These are phyloP conservation scores for Corymbia calophylla DNA, from an alignment of 441 rosid genomes.

Conservation along the genomic window DNA sequence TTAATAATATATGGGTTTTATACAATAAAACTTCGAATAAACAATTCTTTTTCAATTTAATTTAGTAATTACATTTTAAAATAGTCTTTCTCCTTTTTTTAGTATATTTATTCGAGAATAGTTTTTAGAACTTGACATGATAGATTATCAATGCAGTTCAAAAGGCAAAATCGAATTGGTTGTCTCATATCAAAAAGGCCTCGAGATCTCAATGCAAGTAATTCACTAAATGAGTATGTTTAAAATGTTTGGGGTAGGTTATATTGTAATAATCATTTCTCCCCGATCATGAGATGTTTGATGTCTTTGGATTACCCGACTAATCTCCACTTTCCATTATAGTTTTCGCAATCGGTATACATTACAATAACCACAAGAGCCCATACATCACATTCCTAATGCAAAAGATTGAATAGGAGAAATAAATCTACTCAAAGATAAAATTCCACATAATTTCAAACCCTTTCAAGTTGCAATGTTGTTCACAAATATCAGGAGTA, in stretches of 20 bases:
- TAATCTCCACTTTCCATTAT: neutral
- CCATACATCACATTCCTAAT: fast-evolving
- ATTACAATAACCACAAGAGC: neutral
- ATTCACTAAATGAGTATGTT: neutral
- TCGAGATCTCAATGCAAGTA: fast-evolving
- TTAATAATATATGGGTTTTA: neutral
- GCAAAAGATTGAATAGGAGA: neutral
- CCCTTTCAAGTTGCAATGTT: fast-evolving
- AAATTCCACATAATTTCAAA: neutral
- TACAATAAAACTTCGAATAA: fast-evolving
- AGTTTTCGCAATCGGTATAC: neutral
- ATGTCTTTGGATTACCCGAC: neutral
- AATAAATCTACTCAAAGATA: fast-evolving
- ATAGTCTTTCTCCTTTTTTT: neutral
- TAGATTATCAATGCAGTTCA: neutral
- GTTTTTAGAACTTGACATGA: fast-evolving
- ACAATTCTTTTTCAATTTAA: neutral
- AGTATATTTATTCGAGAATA: neutral
- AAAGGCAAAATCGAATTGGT: fast-evolving
- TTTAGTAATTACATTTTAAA: neutral
- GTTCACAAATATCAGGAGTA: fast-evolving
- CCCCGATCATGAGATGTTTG: fast-evolving
- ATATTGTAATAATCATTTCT: neutral
- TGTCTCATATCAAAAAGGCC: neutral
- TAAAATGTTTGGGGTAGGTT: neutral